phyloP scores from a whole-genome alignment of 352 stramenopile genomes.

The Pseudoperonospora humuli region DNA sequence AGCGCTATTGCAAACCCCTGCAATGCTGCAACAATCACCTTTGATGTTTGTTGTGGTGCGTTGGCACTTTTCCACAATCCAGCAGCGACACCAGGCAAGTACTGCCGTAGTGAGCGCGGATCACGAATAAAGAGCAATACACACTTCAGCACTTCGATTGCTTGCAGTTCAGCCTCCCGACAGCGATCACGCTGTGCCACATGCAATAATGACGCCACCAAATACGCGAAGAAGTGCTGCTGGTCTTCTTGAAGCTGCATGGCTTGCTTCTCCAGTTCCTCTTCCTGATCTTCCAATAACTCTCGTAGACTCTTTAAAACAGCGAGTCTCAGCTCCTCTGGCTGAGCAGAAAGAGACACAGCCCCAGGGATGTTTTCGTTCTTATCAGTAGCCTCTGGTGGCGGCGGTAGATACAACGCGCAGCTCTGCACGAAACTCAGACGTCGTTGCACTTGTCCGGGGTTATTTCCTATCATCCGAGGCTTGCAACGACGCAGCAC shows the following conservation, averaged over 20 bases:
- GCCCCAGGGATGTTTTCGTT: conserved; percentile 11
- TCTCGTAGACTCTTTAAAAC: conserved; percentile 38
- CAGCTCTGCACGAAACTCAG: conserved; percentile 48
- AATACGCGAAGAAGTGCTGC: conserved; percentile 64
- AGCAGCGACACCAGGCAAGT: conserved; percentile 59
- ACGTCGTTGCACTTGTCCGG: conserved; percentile 10
- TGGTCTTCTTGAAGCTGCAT: conserved; percentile 26
- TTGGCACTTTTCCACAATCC: conserved; percentile 59
- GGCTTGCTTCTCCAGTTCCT: conserved; percentile 3
- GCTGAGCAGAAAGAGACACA: conserved; percentile 18
- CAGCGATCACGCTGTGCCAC: conserved; percentile 46
- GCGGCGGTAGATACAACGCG: conserved; percentile 48
- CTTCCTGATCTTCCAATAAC: conserved; percentile 20
- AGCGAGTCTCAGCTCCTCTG: conserved; percentile 54
- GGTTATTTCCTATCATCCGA: conserved; percentile 15
- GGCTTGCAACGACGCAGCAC: conserved; percentile 28
- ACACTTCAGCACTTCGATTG: conserved; percentile 33
- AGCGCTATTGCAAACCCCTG: conserved; percentile 36
- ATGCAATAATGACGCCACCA: conserved; percentile 52
- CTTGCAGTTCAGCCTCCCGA: conserved; percentile 28
- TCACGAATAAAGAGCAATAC: conserved; percentile 37
- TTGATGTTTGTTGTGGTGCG: conserved; percentile 58
- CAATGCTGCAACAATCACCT: conserved; percentile 52
- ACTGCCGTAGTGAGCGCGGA: conserved; percentile 38
- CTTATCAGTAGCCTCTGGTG: conserved; percentile 14